These are phyloP conservation scores for Dictyostelium brefeldianum DNA, from an alignment of 78 protist genomes.

Conservation along the genomic window DNA sequence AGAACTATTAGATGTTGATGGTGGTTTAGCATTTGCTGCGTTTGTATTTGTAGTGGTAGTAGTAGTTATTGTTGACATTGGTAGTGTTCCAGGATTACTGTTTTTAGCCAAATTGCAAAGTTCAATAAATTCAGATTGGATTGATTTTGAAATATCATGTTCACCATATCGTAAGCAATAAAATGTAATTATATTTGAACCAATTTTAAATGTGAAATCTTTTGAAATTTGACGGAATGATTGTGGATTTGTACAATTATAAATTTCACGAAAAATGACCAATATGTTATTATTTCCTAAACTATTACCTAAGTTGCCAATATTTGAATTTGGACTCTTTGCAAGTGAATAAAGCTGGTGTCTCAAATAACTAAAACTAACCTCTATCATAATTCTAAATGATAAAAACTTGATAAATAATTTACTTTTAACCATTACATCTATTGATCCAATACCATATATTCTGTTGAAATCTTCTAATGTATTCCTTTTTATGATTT, in stretches of 20 bases:
- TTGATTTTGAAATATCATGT: not conserved
- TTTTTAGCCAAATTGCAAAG: not conserved
- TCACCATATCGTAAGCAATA: not conserved
- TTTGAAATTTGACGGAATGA: not conserved
- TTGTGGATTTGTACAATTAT: not conserved
- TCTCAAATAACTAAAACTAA: not conserved
- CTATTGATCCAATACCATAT: too few species aligned
- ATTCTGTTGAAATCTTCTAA: too few species aligned
- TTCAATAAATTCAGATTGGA: not conserved
- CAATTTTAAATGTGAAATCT: not conserved
- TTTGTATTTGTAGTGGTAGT: not conserved
- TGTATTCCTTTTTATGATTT: too few species aligned
- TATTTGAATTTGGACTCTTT: not conserved
- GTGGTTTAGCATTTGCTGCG: too few species aligned
- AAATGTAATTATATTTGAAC: not conserved
- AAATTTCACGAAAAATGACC: not conserved
- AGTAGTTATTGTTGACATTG: not conserved
- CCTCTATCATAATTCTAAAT: not conserved
- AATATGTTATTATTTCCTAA: not conserved
- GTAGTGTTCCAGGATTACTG: not conserved
- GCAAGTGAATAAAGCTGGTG: not conserved
- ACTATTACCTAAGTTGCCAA: not conserved
- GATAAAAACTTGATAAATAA: not conserved
- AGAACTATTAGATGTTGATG: not conserved
- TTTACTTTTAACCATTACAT: not conserved